These are phyloP conservation scores for Xylariaceae sp. DNA, from an alignment of 2,329 filamentous ascomycete species.

Conservation along the genomic window DNA sequence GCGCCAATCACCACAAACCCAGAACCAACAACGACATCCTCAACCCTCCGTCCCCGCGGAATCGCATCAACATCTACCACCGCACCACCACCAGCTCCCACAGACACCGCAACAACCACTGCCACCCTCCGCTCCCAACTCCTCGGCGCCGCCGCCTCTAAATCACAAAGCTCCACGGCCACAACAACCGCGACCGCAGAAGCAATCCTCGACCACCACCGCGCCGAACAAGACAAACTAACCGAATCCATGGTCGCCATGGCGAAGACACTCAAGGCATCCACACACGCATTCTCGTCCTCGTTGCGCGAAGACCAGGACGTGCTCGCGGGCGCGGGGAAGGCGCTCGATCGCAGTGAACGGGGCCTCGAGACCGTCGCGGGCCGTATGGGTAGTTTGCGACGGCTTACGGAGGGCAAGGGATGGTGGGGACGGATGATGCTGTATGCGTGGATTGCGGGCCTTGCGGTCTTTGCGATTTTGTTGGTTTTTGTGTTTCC, in stretches of 20 bases:
- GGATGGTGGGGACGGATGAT: slow-evolving; percentile 82
- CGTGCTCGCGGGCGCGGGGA: slow-evolving; percentile 63
- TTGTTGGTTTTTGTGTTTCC: slow-evolving; percentile 80
- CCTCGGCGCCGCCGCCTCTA: slow-evolving; percentile 38
- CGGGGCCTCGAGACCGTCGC: slow-evolving; percentile 70
- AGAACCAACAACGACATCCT: slow-evolving; percentile 27
- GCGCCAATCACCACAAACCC: slow-evolving; percentile 5
- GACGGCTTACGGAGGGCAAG: slow-evolving; percentile 78
- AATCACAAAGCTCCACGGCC: slow-evolving; percentile 25
- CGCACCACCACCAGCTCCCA: slow-evolving; percentile 7
- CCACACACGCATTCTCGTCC: slow-evolving; percentile 64
- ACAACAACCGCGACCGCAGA: slow-evolving; percentile 53
- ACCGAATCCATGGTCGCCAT: slow-evolving; percentile 77
- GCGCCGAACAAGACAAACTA: slow-evolving; percentile 75
- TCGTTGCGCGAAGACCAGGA: slow-evolving; percentile 69
- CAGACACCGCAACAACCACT: slow-evolving; percentile 17
- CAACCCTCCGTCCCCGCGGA: slow-evolving; percentile 33
- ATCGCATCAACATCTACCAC: neutral
- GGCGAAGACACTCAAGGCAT: slow-evolving; percentile 70
- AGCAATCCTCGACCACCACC: slow-evolving; percentile 68
- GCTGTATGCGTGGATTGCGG: slow-evolving; percentile 79
- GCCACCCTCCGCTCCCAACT: slow-evolving; percentile 39
- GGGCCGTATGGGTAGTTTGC: slow-evolving; percentile 69
- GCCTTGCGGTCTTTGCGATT: slow-evolving; percentile 70
- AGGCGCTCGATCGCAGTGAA: slow-evolving; percentile 73